Percentiles rank a stretch among this genome's conserved stretches.
phyloP scores from a whole-genome alignment of 768 basidiomycete species.

The Boletus barrowsii region DNA sequence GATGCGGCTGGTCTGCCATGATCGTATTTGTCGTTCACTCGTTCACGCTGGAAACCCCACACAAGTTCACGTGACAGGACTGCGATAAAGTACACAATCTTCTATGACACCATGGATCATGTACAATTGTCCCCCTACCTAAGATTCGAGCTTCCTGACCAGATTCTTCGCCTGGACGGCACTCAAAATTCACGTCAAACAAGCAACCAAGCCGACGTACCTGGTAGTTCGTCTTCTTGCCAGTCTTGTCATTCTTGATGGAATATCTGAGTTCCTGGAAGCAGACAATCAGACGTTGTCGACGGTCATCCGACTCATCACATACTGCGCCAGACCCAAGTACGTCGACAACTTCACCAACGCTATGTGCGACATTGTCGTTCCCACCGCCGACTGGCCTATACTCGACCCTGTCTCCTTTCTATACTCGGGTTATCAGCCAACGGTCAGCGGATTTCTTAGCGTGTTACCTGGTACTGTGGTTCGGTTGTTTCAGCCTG shows the following conservation, averaged over 20 bases:
- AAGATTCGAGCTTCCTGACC: slow-evolving; percentile 24
- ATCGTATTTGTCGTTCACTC: no score
- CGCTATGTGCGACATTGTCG: slow-evolving; percentile 40
- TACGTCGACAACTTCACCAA: slow-evolving; percentile 35
- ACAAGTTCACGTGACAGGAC: slow-evolving; percentile 11
- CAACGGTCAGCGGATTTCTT: background rate
- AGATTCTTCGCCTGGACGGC: slow-evolving; percentile 36
- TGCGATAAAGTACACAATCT: background rate
- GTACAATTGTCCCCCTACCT: background rate
- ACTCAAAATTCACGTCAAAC: no score
- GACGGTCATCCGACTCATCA: background rate
- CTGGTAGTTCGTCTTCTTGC: slow-evolving; percentile 39
- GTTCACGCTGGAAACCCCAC: background rate
- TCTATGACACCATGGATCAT: background rate
- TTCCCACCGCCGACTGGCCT: slow-evolving; percentile 38
- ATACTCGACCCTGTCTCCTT: slow-evolving; percentile 44
- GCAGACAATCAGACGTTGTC: background rate
- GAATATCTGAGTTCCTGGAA: slow-evolving; percentile 32
- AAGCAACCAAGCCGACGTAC: slow-evolving; percentile 13
- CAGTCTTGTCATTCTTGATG: slow-evolving; percentile 44
- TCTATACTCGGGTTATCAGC: slow-evolving; percentile 16
- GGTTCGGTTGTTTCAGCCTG: slow-evolving; percentile 19
- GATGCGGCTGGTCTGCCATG: slow-evolving; percentile 49
- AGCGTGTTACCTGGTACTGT: slow-evolving; percentile 23
- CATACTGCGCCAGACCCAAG: slow-evolving; percentile 34